Evolutionary conservation across 768 basidiomycete species (phyloP).

Genomic region (Mycena olivaceomarginata): DNA sequence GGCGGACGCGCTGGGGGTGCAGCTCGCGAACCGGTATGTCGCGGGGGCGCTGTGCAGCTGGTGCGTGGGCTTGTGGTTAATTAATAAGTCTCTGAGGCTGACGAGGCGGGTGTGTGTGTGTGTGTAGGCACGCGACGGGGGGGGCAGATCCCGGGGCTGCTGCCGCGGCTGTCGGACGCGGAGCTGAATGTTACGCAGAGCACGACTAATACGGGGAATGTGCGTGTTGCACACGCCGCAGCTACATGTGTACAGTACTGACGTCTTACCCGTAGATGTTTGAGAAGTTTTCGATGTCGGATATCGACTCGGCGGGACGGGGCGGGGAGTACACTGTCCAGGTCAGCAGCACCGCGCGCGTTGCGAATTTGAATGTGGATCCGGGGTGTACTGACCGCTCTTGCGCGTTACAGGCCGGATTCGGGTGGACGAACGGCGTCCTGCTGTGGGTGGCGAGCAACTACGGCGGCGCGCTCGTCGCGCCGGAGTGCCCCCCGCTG

Average conservation of each 20-base stretch:
- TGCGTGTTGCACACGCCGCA: conserved; percentile 61
- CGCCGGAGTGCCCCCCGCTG: conserved; percentile 78
- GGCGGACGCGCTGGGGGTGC: conserved; percentile 76
- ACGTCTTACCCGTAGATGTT: conserved; percentile 77
- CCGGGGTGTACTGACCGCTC: conserved; percentile 9
- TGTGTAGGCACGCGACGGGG: conserved; percentile 87
- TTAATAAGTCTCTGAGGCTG: background rate
- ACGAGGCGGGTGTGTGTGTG: background rate
- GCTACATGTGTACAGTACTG: conserved; percentile 9
- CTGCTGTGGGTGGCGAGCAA: conserved; percentile 83
- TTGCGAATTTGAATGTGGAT: background rate
- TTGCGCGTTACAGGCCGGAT: conserved; percentile 72
- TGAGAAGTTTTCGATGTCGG: conserved; percentile 89
- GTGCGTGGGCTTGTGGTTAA: conserved; percentile 62
- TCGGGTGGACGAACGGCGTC: conserved; percentile 94
- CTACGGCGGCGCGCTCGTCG: conserved; percentile 76
- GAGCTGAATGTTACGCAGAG: conserved; percentile 84
- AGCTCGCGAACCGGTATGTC: conserved; percentile 91
- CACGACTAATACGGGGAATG: conserved; percentile 82
- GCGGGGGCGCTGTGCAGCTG: conserved; percentile 92
- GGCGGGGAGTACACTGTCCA: conserved; percentile 95
- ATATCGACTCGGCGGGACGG: conserved; percentile 86
- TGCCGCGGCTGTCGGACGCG: conserved; percentile 81
- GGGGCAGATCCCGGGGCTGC: conserved; percentile 83
- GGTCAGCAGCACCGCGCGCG: conserved; percentile 54